Conservation (phyloP, 305 asterid species). For the Solanum hybrid region DNA sequence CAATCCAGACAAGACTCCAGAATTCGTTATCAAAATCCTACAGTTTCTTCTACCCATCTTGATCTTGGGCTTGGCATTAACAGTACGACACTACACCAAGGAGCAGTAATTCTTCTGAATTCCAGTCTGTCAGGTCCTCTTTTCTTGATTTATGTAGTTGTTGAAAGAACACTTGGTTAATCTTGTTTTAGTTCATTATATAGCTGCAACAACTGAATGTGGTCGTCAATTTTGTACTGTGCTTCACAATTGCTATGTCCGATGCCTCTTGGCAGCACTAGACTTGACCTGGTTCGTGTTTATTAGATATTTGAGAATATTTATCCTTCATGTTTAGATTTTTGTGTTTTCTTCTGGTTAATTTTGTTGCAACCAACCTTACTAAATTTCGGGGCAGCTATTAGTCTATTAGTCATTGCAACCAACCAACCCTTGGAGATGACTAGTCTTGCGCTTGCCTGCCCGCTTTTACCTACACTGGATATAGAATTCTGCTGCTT, state of each 20-base stretch:
- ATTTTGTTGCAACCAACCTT: background rate
- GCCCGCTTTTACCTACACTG: background rate
- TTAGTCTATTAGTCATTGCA: background rate
- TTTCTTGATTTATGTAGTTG: conserved; percentile 7
- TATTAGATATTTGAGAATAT: background rate
- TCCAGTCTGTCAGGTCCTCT: background rate
- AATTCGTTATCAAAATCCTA: conserved; percentile 36
- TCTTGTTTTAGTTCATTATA: background rate
- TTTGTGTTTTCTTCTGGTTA: background rate
- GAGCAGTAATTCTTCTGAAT: conserved; percentile 26
- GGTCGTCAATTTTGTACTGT: background rate
- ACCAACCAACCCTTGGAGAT: background rate
- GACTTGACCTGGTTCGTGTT: background rate
- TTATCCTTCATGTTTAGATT: background rate
- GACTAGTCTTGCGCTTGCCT: background rate
- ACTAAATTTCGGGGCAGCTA: background rate
- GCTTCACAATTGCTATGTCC: background rate
- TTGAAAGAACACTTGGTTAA: background rate
- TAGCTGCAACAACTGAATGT: background rate
- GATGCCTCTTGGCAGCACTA: background rate
- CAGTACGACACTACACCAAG: conserved; percentile 48
- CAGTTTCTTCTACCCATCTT: conserved; percentile 56
- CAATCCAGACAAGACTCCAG: conserved; percentile 29
- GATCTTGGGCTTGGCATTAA: conserved; percentile 48
- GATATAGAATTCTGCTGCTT: background rate